A percentile compares a stretch with the other conserved stretches of the same genome.
Conservation (phyloP, 345 rosid genomes). For the Eucalyptus tenuipes region DNA sequence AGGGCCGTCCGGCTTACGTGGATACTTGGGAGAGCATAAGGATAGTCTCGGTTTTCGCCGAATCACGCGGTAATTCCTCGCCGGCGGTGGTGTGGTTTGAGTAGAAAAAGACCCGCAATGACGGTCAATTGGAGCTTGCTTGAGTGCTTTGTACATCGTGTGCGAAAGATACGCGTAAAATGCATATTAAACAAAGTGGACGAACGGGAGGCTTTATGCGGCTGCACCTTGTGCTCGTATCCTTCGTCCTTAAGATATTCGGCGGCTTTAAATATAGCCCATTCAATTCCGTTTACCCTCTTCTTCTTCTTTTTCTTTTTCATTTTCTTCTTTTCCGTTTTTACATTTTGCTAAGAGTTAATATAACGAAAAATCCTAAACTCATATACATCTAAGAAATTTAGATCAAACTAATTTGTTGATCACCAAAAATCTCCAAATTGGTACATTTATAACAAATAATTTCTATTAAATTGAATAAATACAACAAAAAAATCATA, state of each 20-base stretch:
- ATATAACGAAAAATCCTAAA: no score
- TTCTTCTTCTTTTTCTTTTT: neutral
- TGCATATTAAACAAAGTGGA: neutral
- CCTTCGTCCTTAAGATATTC: neutral
- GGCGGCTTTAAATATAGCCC: neutral
- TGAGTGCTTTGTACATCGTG: neutral
- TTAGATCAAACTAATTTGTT: no score
- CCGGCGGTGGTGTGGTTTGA: neutral
- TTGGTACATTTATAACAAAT: accelerated
- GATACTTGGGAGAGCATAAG: neutral
- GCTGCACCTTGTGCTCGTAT: neutral
- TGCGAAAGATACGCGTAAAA: neutral
- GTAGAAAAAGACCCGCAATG: neutral
- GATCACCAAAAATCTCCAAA: neutral
- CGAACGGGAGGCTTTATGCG: neutral
- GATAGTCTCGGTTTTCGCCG: neutral
- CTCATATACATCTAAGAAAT: no score
- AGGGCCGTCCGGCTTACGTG: neutral
- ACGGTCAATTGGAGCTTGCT: neutral
- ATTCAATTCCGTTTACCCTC: neutral
- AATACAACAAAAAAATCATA: no score
- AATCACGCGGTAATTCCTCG: neutral
- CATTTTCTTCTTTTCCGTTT: neutral
- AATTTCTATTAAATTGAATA: no score
- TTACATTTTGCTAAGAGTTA: neutral